These are phyloP conservation scores for Apophysomyces variabilis DNA, from an alignment of 371 early-diverging fungal genomes.

Conservation along the genomic window DNA sequence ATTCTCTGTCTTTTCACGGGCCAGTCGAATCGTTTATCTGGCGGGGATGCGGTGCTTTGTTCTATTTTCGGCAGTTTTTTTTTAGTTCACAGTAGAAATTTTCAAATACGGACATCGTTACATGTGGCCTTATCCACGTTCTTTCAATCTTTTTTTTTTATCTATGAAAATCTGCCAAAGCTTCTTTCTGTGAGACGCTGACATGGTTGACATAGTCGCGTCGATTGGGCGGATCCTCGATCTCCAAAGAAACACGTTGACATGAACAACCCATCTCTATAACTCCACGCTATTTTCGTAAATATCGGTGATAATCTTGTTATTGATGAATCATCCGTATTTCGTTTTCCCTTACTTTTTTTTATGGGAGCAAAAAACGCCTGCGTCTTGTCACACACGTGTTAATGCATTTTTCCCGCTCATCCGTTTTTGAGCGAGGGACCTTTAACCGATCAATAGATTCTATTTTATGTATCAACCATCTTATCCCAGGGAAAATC, in stretches of 20 bases:
- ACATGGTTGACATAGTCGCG: too few species aligned
- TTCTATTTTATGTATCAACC: not conserved
- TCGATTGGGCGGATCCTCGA: too few species aligned
- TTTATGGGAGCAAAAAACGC: too few species aligned
- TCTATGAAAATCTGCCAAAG: not conserved
- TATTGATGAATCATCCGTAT: constrained; percentile 2
- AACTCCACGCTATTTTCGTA: too few species aligned
- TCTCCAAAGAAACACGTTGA: too few species aligned
- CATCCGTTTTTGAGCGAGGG: not conserved
- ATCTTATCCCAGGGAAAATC: constrained; percentile 1
- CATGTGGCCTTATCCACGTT: constrained; percentile 10
- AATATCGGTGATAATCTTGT: not conserved
- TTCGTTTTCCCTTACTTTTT: not conserved
- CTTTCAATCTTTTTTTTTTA: not conserved
- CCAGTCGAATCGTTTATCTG: not conserved
- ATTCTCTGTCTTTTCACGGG: not conserved
- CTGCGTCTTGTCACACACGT: not conserved
- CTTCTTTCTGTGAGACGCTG: not conserved
- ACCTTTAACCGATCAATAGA: not conserved
- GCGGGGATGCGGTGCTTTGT: constrained; percentile 8
- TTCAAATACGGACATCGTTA: constrained; percentile 9
- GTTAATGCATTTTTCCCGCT: constrained; percentile 2
- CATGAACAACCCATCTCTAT: too few species aligned
- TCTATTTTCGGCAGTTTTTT: constrained; percentile 6
- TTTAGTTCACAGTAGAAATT: constrained; percentile 6